Percentiles rank a stretch among this genome's conserved stretches.
These are phyloP conservation scores for Aspergillus brunneoviolaceus DNA, from an alignment of 2,329 filamentous ascomycete species.

Conservation along the genomic window DNA sequence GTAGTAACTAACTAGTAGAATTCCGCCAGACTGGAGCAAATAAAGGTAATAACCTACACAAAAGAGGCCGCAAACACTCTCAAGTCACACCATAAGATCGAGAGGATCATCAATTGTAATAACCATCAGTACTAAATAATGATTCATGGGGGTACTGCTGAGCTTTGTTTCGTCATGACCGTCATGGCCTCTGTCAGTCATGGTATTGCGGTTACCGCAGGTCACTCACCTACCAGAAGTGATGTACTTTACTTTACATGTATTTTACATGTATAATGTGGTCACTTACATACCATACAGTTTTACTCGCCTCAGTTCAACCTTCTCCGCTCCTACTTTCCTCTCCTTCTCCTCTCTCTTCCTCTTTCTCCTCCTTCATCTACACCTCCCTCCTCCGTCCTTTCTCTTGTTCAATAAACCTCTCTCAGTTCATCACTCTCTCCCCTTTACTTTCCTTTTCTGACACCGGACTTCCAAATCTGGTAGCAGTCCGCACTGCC, in stretches of 20 bases:
- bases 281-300: neutral
- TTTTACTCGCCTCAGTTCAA: slow-evolving; percentile 2
- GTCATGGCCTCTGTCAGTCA: neutral
- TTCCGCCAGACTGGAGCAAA: too few relatives aligned
- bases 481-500: neutral
- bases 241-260: neutral
- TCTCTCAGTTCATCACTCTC: slow-evolving; percentile 15
- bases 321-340: slow-evolving; percentile 2
- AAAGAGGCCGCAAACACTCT: too few relatives aligned
- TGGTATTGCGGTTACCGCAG: neutral
- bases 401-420: slow-evolving; percentile 6
- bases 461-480: neutral
- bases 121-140: neutral
- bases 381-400: neutral
- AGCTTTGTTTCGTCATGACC: neutral
- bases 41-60: too few relatives aligned
- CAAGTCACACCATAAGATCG: too few relatives aligned
- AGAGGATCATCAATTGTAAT: too few relatives aligned
- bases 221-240: neutral
- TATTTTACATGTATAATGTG: neutral
- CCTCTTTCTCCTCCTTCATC: slow-evolving; percentile 11
- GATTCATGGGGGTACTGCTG: neutral
- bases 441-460: neutral
- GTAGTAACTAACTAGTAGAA: too few relatives aligned
- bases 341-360: neutral